Percentiles rank a stretch among this genome's conserved stretches.
These are phyloP conservation scores for Aurinia saxatilis DNA, from an alignment of 345 rosid genomes.

Conservation along the genomic window DNA sequence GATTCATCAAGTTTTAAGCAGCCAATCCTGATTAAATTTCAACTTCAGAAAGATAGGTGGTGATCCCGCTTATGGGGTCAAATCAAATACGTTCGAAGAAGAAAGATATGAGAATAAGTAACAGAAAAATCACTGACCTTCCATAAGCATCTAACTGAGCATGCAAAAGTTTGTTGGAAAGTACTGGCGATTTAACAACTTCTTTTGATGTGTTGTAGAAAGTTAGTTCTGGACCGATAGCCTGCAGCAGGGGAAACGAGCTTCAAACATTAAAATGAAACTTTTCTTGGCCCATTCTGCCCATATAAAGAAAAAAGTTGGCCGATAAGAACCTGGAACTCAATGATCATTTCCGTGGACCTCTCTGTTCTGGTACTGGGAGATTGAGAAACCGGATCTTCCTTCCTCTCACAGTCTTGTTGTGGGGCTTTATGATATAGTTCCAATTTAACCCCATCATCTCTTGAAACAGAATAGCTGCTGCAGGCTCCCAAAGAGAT, in stretches of 20 bases:
- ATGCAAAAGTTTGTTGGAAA: constrained; percentile 86
- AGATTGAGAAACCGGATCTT: constrained; percentile 29
- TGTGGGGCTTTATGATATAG: constrained; percentile 38
- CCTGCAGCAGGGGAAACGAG: constrained; percentile 44
- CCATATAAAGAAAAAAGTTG: constrained; percentile 3
- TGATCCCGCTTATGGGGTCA: too few relatives aligned
- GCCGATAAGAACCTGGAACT: constrained; percentile 61
- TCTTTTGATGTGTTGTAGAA: constrained; percentile 77
- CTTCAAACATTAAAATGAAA: constrained; percentile 11
- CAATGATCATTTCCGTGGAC: constrained; percentile 57
- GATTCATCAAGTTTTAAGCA: constrained; percentile 1
- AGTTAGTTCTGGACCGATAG: constrained; percentile 91
- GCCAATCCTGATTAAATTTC: constrained; percentile 1
- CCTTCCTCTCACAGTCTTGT: constrained; percentile 32
- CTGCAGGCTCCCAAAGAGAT: constrained; percentile 71
- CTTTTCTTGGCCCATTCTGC: constrained; percentile 4
- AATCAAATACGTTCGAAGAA: too few relatives aligned
- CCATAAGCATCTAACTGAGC: constrained; percentile 79
- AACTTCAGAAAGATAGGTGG: neutral
- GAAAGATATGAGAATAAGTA: too few relatives aligned
- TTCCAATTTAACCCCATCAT: constrained; percentile 62
- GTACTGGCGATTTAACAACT: constrained; percentile 49
- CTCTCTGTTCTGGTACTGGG: constrained; percentile 38
- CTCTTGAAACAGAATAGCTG: constrained; percentile 60
- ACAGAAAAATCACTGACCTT: constrained; percentile 41